Conservation (phyloP, 2,329 filamentous ascomycete genomes). For the Pseudopithomyces chartarum region DNA sequence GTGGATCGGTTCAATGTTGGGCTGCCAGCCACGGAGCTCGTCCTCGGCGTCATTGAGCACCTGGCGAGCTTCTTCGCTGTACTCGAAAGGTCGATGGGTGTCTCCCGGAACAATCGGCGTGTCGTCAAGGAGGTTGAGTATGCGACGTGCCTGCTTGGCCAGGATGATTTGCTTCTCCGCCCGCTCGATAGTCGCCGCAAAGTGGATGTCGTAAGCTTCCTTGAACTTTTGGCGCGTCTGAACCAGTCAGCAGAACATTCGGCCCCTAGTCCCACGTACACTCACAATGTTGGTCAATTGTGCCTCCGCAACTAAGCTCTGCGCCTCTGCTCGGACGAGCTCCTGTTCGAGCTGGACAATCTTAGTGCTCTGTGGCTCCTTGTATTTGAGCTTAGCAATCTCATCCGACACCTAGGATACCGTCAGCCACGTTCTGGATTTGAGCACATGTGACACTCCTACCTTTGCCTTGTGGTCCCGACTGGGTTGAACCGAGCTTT, state of each 20-base stretch:
- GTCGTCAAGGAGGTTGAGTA: slow-evolving; percentile 87
- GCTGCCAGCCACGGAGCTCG: slow-evolving; percentile 77
- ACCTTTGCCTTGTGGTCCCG: slow-evolving; percentile 81
- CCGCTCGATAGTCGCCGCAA: slow-evolving; percentile 89
- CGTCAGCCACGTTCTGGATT: slow-evolving; percentile 13
- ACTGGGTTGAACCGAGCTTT: slow-evolving; percentile 91
- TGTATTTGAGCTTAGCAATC: slow-evolving; percentile 87
- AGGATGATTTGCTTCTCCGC: slow-evolving; percentile 97
- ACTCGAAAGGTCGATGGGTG: slow-evolving; percentile 68
- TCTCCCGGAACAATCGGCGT: slow-evolving; percentile 89
- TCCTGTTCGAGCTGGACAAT: slow-evolving; percentile 91
- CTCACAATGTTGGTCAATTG: slow-evolving; percentile 92
- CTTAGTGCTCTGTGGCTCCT: slow-evolving; percentile 83
- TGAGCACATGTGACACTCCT: neutral
- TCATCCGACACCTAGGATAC: slow-evolving; percentile 74
- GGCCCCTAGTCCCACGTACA: slow-evolving; percentile 22
- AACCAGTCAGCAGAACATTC: slow-evolving; percentile 20
- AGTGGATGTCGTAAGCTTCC: slow-evolving; percentile 88
- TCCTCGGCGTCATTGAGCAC: slow-evolving; percentile 92
- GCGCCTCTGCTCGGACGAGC: slow-evolving; percentile 91
- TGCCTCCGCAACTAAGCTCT: slow-evolving; percentile 93
- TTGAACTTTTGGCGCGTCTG: slow-evolving; percentile 95
- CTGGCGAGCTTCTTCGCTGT: slow-evolving; percentile 72
- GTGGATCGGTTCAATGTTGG: slow-evolving; percentile 60
- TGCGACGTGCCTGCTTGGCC: slow-evolving; percentile 83